Conservation (phyloP, 1,284 basidiomycete genomes). For the Austroboletus novae-zelandiae region DNA sequence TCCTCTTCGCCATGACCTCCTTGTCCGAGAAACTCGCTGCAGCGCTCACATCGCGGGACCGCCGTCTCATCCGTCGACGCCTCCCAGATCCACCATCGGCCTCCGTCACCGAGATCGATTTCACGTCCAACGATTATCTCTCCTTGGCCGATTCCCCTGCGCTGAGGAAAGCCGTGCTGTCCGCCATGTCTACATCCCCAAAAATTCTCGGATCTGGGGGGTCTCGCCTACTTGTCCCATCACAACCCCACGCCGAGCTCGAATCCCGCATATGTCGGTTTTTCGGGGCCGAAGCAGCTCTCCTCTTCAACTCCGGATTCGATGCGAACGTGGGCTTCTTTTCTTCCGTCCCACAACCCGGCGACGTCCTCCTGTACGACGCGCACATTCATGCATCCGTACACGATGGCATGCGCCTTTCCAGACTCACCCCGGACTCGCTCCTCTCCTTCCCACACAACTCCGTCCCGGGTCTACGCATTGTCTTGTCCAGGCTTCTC, state of each 20-base stretch:
- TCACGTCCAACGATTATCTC: conserved; percentile 93
- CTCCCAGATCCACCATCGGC: conserved; percentile 40
- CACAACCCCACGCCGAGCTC: conserved; percentile 61
- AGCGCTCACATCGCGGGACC: conserved; percentile 61
- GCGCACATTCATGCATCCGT: conserved; percentile 91
- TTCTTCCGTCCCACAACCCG: conserved; percentile 74
- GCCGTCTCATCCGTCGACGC: conserved; percentile 58
- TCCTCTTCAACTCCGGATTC: conserved; percentile 94
- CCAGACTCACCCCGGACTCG: conserved; percentile 45
- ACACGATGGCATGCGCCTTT: conserved; percentile 83
- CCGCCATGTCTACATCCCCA: conserved; percentile 48
- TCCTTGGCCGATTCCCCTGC: conserved; percentile 66
- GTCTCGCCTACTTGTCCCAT: conserved; percentile 87
- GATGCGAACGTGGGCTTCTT: conserved; percentile 94
- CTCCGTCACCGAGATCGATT: conserved; percentile 52
- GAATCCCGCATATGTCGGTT: conserved; percentile 67
- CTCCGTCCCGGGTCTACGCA: conserved; percentile 50
- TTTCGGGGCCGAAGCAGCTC: conserved; percentile 64
- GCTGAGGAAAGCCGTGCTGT: conserved; percentile 60
- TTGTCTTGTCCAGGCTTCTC: conserved; percentile 42
- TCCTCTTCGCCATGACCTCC: conserved; percentile 25
- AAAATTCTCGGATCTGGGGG: conserved; percentile 87
- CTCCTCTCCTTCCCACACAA: conserved; percentile 73
- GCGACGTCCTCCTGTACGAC: conserved; percentile 83
- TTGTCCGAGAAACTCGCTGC: conserved; percentile 41